A percentile compares a stretch with the other conserved stretches of the same genome.
Conservation (phyloP, 1,139 yeast genomes). For the Torulaspora globosa region DNA sequence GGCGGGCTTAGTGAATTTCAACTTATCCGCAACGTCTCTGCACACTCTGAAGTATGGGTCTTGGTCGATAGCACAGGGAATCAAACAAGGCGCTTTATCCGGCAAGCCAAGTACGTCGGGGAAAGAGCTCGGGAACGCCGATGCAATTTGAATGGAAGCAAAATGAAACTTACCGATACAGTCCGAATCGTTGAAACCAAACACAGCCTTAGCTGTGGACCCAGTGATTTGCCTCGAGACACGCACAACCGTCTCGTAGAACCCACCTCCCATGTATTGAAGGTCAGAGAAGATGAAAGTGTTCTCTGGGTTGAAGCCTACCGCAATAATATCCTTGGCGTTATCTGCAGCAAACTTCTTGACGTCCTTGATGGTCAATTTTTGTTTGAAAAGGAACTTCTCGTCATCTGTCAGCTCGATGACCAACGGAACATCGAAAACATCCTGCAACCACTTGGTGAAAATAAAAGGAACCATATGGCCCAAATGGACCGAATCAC, state of each 20-base stretch:
- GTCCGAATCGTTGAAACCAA: constrained; percentile 93
- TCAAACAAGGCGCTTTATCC: constrained; percentile 85
- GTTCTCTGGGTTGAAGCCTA: constrained; percentile 90
- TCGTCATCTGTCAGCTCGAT: constrained; percentile 97
- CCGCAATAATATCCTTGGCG: constrained; percentile 90
- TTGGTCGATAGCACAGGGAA: constrained; percentile 99
- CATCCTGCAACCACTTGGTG: constrained; percentile 98
- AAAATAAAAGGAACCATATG: constrained; percentile 94
- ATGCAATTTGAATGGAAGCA: constrained; percentile 92
- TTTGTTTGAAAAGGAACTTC: constrained; percentile 89
- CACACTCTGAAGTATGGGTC: constrained; percentile 98
- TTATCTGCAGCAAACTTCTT: constrained; percentile 72
- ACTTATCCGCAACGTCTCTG: constrained; percentile 93
- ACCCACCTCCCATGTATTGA: constrained; percentile 87
- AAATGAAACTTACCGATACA: constrained; percentile 93
- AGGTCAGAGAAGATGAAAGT: constrained; percentile 93
- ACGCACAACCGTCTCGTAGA: constrained; percentile 90
- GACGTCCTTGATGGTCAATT: constrained; percentile 84
- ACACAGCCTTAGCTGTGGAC: constrained; percentile 94
- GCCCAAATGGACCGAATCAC: constrained; percentile 94
- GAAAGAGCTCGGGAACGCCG: constrained; percentile 93
- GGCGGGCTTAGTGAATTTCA: constrained; percentile 87
- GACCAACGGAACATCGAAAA: constrained; percentile 93
- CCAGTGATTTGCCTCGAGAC: constrained; percentile 95
- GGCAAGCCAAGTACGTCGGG: constrained; percentile 88